Percentiles rank a stretch among this genome's conserved stretches.
Conservation (phyloP, 352 stramenopile species). For the Phytophthora citricola region DNA sequence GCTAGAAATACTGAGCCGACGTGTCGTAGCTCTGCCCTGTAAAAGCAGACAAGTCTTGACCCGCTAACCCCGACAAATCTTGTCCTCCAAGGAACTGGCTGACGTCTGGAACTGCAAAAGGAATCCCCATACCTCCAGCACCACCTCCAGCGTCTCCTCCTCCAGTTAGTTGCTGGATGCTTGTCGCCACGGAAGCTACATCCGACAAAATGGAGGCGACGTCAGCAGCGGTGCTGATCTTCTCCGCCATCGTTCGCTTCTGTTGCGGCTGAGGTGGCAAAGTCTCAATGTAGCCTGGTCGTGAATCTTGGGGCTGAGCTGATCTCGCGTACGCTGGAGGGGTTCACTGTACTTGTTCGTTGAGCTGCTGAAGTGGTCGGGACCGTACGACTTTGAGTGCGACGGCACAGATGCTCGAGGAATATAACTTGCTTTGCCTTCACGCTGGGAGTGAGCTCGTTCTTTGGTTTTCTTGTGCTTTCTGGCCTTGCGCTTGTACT, state of each 20-base stretch:
- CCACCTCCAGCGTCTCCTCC: constrained; percentile 16
- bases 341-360: constrained; percentile 12
- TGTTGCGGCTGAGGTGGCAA: constrained; percentile 28
- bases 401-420: constrained; percentile 2
- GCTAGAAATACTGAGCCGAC: not conserved
- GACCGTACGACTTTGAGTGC: constrained; percentile 32
- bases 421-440: constrained; percentile 15
- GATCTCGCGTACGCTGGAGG: constrained; percentile 16
- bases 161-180: constrained; percentile 29
- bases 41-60: constrained; percentile 18
- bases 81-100: constrained; percentile 26
- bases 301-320: constrained; percentile 7
- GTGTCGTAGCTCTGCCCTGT: not conserved
- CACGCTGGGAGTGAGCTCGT: constrained; percentile 24
- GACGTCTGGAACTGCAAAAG: constrained; percentile 27
- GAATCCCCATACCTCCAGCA: constrained; percentile 9
- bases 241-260: constrained; percentile 28
- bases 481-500: constrained; percentile 34
- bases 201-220: constrained; percentile 33
- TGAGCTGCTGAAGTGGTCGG: constrained; percentile 22
- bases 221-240: constrained; percentile 31
- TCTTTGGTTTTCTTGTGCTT: constrained; percentile 43
- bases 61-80: constrained; percentile 17
- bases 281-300: constrained; percentile 22
- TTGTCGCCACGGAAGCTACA: constrained; percentile 32